Base-by-base conservation (phyloP, 164 flowering plant species). In the Vitis amurensis region DNA sequence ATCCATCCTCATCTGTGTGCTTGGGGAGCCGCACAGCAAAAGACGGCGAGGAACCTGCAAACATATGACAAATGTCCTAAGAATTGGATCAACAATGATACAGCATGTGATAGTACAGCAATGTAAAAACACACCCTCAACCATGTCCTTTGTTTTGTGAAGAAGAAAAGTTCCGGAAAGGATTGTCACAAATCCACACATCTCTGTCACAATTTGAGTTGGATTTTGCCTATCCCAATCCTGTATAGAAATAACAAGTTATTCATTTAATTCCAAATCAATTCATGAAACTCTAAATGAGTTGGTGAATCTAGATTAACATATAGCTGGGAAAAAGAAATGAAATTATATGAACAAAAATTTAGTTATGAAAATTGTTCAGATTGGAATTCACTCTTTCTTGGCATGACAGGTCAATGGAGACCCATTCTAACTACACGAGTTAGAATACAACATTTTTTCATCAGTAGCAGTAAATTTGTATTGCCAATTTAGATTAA, bases 111-210 rank as follows among this genome's bases (percentile, higher is more conserved):
- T 37, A 4, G 7, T 2, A 37, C 44, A 37, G 44, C 44, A 0
- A 3, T 37, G 13, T 31, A 11, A 16, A 17, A 68, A 57, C 76
- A 50, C 75, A 87, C 87, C 85, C 50, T 87, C 87, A 64, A 66
- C 76, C 93, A 88, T 81, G 78, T 90, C 93, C 73, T 86, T 86
- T 4, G 93, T 91, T 76, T 76, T 87, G 81, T 91, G 96, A 49
- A 91, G 89, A 77, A 91, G 90, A 81, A 91, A 88, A 15, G 94
- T 88, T 50, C 94, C 92, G 2, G 86, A 80, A 10, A 91, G 86
- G 66, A 90, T 90, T 1, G 91, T 90, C 53, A 88, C 85, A 74
- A 90, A 90, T 7, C 95, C 95, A 62, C 92, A 90, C 78, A 88
- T 68, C 77, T 90, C 89, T 0, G 92, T 90, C 10, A 82, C 80